Conservation (phyloP, 352 stramenopile species). For the Pythium pyrilobum region DNA sequence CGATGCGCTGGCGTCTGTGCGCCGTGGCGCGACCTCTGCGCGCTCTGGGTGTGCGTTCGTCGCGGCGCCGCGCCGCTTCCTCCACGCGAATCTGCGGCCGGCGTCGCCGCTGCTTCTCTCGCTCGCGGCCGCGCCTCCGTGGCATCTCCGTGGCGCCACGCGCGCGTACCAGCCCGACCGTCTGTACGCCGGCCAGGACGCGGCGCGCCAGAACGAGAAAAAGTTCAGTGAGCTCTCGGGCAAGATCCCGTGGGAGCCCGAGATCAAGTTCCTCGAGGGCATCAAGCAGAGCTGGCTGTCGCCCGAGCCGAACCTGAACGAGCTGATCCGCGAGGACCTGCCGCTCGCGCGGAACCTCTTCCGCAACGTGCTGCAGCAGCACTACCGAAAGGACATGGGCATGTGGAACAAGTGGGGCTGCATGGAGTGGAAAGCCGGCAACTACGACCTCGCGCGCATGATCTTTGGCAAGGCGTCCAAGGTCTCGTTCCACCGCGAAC, state of each 20-base stretch:
- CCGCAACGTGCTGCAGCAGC: conserved; percentile 69
- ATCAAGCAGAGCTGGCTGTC: conserved; percentile 54
- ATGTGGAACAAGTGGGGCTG: conserved; percentile 91
- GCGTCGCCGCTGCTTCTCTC: too few relatives aligned
- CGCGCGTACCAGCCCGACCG: conserved; percentile 32
- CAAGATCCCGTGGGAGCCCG: conserved; percentile 75
- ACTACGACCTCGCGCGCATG: conserved; percentile 77
- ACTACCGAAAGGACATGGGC: conserved; percentile 80
- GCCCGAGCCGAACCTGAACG: conserved; percentile 66
- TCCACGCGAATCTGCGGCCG: too few relatives aligned
- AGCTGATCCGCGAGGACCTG: conserved; percentile 77
- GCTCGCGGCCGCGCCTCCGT: neutral
- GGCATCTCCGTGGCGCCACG: neutral
- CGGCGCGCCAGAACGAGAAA: conserved; percentile 57
- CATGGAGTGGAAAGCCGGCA: conserved; percentile 87
- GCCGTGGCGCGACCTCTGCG: neutral
- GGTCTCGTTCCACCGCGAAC: conserved; percentile 60
- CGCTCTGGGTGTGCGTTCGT: neutral
- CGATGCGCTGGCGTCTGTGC: neutral
- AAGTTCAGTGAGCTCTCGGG: conserved; percentile 74
- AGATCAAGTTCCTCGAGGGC: conserved; percentile 44
- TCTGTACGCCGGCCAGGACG: conserved; percentile 74
- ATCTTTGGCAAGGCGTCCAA: conserved; percentile 79
- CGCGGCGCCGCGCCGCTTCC: neutral
- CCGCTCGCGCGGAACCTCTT: conserved; percentile 67